These are phyloP conservation scores for Asterochloris erici DNA, from an alignment of 139 green algal species.

Conservation along the genomic window DNA sequence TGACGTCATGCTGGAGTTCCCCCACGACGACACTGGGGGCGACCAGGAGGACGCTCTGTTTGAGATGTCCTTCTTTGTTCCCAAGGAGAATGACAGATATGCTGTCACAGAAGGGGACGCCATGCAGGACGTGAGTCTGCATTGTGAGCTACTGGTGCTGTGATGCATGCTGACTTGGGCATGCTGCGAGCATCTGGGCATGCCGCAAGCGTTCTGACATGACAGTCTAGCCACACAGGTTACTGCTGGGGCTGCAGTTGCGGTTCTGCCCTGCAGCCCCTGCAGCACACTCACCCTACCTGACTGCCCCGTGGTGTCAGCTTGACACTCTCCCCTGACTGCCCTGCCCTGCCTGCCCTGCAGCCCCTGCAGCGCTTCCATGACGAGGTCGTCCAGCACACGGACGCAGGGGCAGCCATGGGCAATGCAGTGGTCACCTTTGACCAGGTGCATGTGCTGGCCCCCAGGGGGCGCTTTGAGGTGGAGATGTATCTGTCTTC, in stretches of 20 bases:
- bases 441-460: conserved; percentile 69
- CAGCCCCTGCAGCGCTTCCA: conserved; percentile 47
- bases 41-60: conserved; percentile 76
- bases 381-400: conserved; percentile 52
- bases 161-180: background rate
- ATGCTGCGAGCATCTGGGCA: no score
- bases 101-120: conserved; percentile 9
- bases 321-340: background rate
- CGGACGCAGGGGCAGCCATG: conserved; percentile 50
- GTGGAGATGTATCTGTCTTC: conserved; percentile 61
- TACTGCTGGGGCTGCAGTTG: no score
- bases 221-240: no score
- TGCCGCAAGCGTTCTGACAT: no score
- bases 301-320: background rate
- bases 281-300: background rate
- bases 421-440: conserved; percentile 77
- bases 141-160: no score
- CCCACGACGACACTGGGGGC: conserved; percentile 77
- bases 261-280: background rate
- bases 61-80: conserved; percentile 87
- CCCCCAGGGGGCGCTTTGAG: conserved; percentile 77
- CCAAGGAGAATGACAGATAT: conserved; percentile 25
- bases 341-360: background rate
- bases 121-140: no score
- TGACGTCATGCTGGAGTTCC: conserved; percentile 92